These are phyloP conservation scores for Ambrosia artemisiifolia DNA, from an alignment of 129 eudicot species.

Conservation along the genomic window DNA sequence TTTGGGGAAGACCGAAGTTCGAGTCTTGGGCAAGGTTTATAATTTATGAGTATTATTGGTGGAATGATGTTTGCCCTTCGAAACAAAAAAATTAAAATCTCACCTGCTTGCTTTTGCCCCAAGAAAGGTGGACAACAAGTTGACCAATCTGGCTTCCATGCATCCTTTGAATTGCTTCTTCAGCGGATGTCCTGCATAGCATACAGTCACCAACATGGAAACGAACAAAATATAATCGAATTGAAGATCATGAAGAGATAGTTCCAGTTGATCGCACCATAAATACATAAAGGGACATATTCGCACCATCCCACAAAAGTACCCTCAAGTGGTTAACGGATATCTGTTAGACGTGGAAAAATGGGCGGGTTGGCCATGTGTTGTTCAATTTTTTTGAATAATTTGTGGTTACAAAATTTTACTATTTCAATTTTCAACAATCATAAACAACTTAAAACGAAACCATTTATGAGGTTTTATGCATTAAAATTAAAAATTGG, in stretches of 20 bases:
- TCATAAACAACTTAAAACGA: background rate
- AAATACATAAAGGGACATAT: background rate
- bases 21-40: no score
- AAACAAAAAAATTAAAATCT: background rate
- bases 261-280: background rate
- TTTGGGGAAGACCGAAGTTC: no score
- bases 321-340: background rate
- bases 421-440: background rate
- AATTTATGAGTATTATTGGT: no score
- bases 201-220: constrained; percentile 15
- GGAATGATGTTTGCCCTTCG: no score
- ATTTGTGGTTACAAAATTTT: background rate
- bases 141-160: constrained; percentile 88
- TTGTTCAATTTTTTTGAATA: background rate
- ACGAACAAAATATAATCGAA: constrained; percentile 1
- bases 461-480: background rate
- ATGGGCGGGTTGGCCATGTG: background rate
- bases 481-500: background rate
- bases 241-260: background rate
- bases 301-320: background rate
- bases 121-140: constrained; percentile 81
- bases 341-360: background rate
- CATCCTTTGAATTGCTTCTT: constrained; percentile 94
- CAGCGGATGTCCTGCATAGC: constrained; percentile 71
- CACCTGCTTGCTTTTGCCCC: constrained; percentile 93